These are phyloP conservation scores for Pseudofabraea citricarpa DNA, from an alignment of 2,329 filamentous ascomycete species.

Conservation along the genomic window DNA sequence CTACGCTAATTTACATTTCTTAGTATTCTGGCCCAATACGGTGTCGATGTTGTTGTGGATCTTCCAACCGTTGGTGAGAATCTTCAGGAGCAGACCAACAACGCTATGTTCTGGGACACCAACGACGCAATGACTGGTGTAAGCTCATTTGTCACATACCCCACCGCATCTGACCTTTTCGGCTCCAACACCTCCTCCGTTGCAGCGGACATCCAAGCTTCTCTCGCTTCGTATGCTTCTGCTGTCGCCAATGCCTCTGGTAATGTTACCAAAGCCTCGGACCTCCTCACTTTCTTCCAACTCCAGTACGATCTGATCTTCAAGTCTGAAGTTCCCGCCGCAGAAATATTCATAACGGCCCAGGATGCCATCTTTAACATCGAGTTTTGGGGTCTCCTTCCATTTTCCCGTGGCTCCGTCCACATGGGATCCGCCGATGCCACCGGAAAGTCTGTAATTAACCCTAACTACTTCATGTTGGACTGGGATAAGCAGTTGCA, in stretches of 20 bases:
- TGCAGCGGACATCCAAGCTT: background rate
- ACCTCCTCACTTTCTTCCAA: slow-evolving; percentile 35
- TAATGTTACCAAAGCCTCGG: slow-evolving; percentile 20
- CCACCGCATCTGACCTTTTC: slow-evolving; percentile 14
- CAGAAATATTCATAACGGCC: slow-evolving; percentile 37
- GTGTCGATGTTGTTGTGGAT: slow-evolving; percentile 1
- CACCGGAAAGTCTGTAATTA: slow-evolving; percentile 31
- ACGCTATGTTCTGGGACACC: slow-evolving; percentile 9
- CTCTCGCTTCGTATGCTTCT: background rate
- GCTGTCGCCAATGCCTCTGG: slow-evolving; percentile 17
- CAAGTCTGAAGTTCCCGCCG: slow-evolving; percentile 34
- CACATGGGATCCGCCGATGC: slow-evolving; percentile 36
- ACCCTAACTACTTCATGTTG: slow-evolving; percentile 38
- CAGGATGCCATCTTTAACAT: slow-evolving; percentile 29
- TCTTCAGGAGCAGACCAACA: slow-evolving; percentile 21
- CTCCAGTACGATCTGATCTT: slow-evolving; percentile 45
- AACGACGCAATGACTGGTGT: slow-evolving; percentile 16
- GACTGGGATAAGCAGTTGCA: slow-evolving; percentile 33
- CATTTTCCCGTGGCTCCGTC: slow-evolving; percentile 37
- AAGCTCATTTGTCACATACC: slow-evolving; percentile 9
- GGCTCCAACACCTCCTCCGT: slow-evolving; percentile 3
- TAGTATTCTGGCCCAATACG: background rate
- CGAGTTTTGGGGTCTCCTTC: slow-evolving; percentile 33
- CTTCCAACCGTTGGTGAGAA: slow-evolving; percentile 21
- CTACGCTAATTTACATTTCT: no score